These are phyloP conservation scores for Malus hybrid DNA, from an alignment of 331 rosid species.

Conservation along the genomic window DNA sequence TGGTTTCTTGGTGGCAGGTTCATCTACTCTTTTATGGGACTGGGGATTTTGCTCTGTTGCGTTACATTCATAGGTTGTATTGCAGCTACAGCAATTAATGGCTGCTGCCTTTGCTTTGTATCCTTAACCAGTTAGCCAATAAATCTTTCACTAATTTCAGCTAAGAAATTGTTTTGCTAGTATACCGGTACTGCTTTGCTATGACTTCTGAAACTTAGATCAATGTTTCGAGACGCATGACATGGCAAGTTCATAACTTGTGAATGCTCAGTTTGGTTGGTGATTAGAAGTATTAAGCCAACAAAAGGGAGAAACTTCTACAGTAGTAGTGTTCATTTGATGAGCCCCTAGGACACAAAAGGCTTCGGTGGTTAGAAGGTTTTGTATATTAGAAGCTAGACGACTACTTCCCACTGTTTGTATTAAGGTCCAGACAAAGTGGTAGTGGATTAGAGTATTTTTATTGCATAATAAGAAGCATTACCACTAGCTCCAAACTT, in stretches of 20 bases:
- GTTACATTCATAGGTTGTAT: conserved; percentile 68
- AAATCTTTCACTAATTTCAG: neutral
- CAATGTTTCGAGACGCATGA: neutral
- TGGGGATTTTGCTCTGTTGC: conserved; percentile 66
- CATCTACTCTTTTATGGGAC: conserved; percentile 76
- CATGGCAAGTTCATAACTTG: neutral
- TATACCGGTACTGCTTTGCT: neutral
- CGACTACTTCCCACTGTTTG: neutral
- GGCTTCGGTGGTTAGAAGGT: neutral
- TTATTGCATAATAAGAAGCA: neutral
- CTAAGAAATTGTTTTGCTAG: neutral
- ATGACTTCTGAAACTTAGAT: neutral
- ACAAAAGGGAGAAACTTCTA: neutral
- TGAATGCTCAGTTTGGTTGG: neutral
- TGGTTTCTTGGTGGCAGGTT: conserved; percentile 52
- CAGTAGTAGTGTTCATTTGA: neutral
- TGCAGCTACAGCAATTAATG: conserved; percentile 78
- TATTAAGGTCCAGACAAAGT: neutral
- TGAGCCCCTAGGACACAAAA: neutral
- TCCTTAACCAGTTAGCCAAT: conserved; percentile 28
- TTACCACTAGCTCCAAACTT: neutral
- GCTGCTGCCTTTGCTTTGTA: conserved; percentile 95
- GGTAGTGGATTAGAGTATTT: neutral
- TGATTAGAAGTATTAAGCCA: neutral
- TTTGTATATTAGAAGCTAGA: neutral